Percentiles rank a stretch among this genome's conserved stretches.
Evolutionary conservation across 192 early-diverging fungal species (phyloP).

Genomic region (Pilobolus umbonatus): DNA sequence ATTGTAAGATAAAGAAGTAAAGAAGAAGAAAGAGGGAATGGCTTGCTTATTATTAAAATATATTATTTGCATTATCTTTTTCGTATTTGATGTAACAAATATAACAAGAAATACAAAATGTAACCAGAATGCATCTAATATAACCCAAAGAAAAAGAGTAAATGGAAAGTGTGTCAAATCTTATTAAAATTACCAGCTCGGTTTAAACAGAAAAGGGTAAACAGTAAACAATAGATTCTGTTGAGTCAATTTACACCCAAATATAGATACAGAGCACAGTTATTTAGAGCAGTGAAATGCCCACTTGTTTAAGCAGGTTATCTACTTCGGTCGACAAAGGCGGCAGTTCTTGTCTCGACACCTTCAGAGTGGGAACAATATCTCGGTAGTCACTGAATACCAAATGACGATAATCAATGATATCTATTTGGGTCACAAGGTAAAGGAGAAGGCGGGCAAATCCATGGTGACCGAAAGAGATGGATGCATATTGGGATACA

Average conservation of each 20-base stretch:
- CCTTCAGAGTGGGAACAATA: conserved; percentile 8
- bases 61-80: too few species aligned
- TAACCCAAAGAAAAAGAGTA: too few species aligned
- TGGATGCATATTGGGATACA: conserved; percentile 30
- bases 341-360: conserved; percentile 2
- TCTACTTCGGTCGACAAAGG: too few species aligned
- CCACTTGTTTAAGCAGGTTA: too few species aligned
- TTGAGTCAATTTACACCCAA: neutral
- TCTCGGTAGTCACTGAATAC: conserved; percentile 28
- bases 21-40: neutral
- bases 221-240: neutral
- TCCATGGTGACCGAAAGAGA: conserved; percentile 26
- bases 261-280: neutral
- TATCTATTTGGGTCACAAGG: conserved; percentile 9
- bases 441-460: conserved; percentile 30
- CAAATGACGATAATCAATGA: conserved; percentile 29
- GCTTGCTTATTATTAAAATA: too few species aligned
- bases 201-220: neutral
- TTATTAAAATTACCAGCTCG: too few species aligned
- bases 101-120: too few species aligned
- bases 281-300: neutral
- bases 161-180: too few species aligned
- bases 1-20: neutral
- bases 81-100: too few species aligned
- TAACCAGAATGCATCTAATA: too few species aligned